phyloP scores from a whole-genome alignment of 2,329 filamentous ascomycete species.

The Aspergillus arachidicola region DNA sequence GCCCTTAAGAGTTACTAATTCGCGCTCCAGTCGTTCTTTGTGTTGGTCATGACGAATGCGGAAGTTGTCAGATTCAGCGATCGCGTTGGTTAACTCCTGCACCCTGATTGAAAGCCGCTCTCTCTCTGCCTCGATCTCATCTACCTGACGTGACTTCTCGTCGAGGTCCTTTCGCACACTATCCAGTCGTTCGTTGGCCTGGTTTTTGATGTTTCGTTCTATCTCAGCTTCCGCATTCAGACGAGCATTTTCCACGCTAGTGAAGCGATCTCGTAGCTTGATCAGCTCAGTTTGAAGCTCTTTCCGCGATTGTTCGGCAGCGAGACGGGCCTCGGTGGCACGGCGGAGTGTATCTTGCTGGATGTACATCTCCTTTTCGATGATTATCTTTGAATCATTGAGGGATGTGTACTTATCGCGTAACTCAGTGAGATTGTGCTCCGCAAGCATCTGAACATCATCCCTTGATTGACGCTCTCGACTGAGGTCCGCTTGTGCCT shows the following conservation, averaged over 20 bases:
- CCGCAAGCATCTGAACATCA: slow-evolving; percentile 85
- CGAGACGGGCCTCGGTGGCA: slow-evolving; percentile 76
- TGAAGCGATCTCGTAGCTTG: slow-evolving; percentile 77
- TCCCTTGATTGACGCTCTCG: slow-evolving; percentile 90
- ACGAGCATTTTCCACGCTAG: slow-evolving; percentile 82
- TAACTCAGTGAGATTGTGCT: slow-evolving; percentile 81
- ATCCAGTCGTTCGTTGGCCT: slow-evolving; percentile 78
- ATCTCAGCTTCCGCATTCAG: slow-evolving; percentile 78
- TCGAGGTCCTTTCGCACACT: slow-evolving; percentile 79
- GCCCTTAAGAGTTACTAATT: slow-evolving; percentile 87
- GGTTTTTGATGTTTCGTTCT: slow-evolving; percentile 75
- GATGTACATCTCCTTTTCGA: slow-evolving; percentile 95
- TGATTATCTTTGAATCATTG: slow-evolving; percentile 93
- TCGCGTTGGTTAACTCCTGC: slow-evolving; percentile 82
- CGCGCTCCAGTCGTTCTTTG: slow-evolving; percentile 88
- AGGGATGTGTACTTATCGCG: slow-evolving; percentile 83
- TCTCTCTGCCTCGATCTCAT: slow-evolving; percentile 79
- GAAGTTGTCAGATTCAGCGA: slow-evolving; percentile 86
- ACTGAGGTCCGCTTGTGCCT: slow-evolving; percentile 84
- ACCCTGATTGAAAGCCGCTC: slow-evolving; percentile 76
- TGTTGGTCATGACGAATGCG: slow-evolving; percentile 88
- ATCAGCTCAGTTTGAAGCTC: slow-evolving; percentile 86
- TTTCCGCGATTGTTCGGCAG: slow-evolving; percentile 84
- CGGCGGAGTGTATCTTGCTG: slow-evolving; percentile 90
- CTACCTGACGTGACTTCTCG: slow-evolving; percentile 72